Percentiles rank a stretch among this genome's conserved stretches.
Evolutionary conservation across 2,329 filamentous ascomycete species (phyloP).

Genomic region (Akanthomyces dipterigenus): DNA sequence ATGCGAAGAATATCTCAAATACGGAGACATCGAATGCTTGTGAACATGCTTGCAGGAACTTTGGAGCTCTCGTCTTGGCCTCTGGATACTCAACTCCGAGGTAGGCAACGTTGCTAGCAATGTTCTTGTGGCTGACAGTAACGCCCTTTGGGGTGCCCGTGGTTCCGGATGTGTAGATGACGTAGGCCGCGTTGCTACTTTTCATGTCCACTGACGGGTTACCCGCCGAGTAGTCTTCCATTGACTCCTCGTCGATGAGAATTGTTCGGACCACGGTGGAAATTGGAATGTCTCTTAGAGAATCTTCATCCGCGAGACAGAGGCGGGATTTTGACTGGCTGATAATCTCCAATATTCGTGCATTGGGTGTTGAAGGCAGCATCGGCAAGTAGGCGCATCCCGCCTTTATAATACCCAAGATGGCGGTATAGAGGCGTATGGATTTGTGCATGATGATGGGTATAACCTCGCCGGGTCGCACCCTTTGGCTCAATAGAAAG

Average conservation of each 20-base stretch:
- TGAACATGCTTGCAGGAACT: slow-evolving; percentile 71
- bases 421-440: slow-evolving; percentile 61
- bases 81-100: slow-evolving; percentile 61
- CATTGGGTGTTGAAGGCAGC: slow-evolving; percentile 60
- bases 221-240: slow-evolving; percentile 23
- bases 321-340: slow-evolving; percentile 46
- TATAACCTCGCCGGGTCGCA: slow-evolving; percentile 51
- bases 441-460: slow-evolving; percentile 75
- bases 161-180: slow-evolving; percentile 78
- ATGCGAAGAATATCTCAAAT: slow-evolving; percentile 85
- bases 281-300: slow-evolving; percentile 14
- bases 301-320: slow-evolving; percentile 35
- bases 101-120: slow-evolving; percentile 67
- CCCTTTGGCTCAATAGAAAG: slow-evolving; percentile 41
- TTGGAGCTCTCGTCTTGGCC: slow-evolving; percentile 33
- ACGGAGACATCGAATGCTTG: slow-evolving; percentile 84
- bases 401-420: slow-evolving; percentile 67
- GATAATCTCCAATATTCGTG: slow-evolving; percentile 56
- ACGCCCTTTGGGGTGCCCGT: slow-evolving; percentile 78
- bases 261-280: slow-evolving; percentile 21
- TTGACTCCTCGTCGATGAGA: slow-evolving; percentile 24
- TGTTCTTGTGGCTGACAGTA: slow-evolving; percentile 66
- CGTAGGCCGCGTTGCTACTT: slow-evolving; percentile 57
- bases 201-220: slow-evolving; percentile 35
- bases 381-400: slow-evolving; percentile 78